These are phyloP conservation scores for Neurospora intermedia DNA, from an alignment of 495 filamentous ascomycete species.

Conservation along the genomic window DNA sequence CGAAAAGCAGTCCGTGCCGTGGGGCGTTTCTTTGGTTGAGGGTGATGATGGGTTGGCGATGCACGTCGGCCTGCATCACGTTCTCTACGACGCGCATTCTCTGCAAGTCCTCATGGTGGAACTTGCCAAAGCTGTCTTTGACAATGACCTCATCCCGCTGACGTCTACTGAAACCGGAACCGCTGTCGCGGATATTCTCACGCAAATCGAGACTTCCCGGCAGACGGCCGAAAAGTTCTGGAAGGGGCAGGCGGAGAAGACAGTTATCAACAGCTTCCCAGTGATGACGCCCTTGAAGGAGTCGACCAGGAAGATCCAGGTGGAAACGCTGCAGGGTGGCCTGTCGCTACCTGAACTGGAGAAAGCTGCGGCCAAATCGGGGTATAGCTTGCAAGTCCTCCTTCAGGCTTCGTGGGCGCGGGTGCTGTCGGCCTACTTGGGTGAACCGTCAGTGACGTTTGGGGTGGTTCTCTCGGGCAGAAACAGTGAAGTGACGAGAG, in stretches of 20 bases:
- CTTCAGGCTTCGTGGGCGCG: slow-evolving; percentile 67
- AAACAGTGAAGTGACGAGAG: slow-evolving; percentile 39
- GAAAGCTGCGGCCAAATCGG: slow-evolving; percentile 34
- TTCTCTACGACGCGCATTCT: slow-evolving; percentile 68
- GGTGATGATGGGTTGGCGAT: slow-evolving; percentile 23
- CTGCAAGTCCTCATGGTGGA: slow-evolving; percentile 49
- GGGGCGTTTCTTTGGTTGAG: slow-evolving; percentile 20
- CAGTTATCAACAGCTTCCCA: slow-evolving; percentile 54
- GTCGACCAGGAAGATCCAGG: slow-evolving; percentile 23
- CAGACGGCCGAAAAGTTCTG: slow-evolving; percentile 46
- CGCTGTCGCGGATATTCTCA: slow-evolving; percentile 43
- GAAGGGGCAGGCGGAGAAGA: slow-evolving; percentile 39
- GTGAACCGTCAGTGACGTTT: slow-evolving; percentile 56
- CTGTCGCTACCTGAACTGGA: slow-evolving; percentile 37
- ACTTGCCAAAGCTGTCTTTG: slow-evolving; percentile 23
- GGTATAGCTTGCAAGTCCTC: slow-evolving; percentile 59
- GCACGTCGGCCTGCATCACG: slow-evolving; percentile 51
- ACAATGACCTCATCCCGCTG: neutral
- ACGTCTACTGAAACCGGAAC: slow-evolving; percentile 21
- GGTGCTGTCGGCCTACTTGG: slow-evolving; percentile 59
- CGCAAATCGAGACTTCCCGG: slow-evolving; percentile 22
- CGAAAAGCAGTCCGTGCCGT: slow-evolving; percentile 14
- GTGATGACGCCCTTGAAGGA: slow-evolving; percentile 52
- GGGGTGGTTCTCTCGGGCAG: slow-evolving; percentile 67
- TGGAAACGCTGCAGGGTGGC: slow-evolving; percentile 29